Evolutionary conservation across 1,284 basidiomycete genomes (phyloP), one percentile per base, ranked within the genome.

Genomic region (Porogramme epimiltina): DNA sequence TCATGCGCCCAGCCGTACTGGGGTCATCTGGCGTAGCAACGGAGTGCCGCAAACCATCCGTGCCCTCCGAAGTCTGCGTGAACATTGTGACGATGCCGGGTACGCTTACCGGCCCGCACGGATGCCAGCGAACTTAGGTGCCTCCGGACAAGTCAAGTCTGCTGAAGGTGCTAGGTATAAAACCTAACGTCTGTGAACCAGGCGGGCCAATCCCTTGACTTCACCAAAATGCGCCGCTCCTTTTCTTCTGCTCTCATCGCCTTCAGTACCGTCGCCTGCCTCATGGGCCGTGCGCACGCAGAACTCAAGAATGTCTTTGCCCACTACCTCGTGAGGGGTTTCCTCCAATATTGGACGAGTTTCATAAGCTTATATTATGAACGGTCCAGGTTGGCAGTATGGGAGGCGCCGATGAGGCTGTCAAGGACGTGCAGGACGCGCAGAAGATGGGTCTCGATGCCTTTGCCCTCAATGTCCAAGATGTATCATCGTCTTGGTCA

Each of bases 281-380:
- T 56, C 3, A 25, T 48, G 9, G 42, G 38, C 22, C 47, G 34
- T 4, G 45, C 31, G 4, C 41, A 48, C 10, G 55, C 55, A 2
- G 51, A 56, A 20, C 36, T 56, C 37, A 56, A 56, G 38, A 48
- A 48, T 11, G 55, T 56, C 6, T 56, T 56, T 37, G 55, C 47
- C 9, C 55, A 56, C 28, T 56, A 56, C 42, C 33, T 56, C 20
- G 55, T 52, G 16, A 15, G 54, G 36, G 33, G 16, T 31, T 8
- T n/a, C 26, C 5, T n/a, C 28, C 22, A n/a, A 3, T 6, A 23
- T 33, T 3, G 25, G 18, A n/a, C n/a, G n/a, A 44, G 20, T 23
- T 25, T 25, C 42, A 13, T 44, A 13, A 33, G n/a, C n/a, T n/a
- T n/a, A n/a, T n/a, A n/a, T n/a, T n/a, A n/a, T n/a, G n/a, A n/a